Base-by-base conservation (phyloP, 108 stramenopile species). In the Skeletonema tropicum region DNA sequence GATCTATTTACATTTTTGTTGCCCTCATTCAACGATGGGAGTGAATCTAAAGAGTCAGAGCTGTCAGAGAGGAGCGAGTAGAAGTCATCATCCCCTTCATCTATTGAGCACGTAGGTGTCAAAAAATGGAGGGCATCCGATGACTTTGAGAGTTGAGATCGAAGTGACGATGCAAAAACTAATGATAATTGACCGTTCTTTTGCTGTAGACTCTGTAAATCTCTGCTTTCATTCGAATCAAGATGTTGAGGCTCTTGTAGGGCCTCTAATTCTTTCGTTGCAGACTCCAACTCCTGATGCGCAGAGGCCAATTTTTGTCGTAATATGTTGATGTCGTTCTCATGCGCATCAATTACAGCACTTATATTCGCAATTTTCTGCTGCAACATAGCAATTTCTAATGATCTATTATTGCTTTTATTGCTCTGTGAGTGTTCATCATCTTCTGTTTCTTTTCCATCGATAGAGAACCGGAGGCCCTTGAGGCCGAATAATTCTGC, bases 311-410 rank as follows among this genome's bases (percentile, higher is more conserved):
- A 46, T 45, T 74, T 73, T 15, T 70, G 70, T 55, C 73, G 73
- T 70, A 73, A 71, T 23, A 41, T 63, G 8, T 74, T 49, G 25
- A 80, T 68, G 60, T 70, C 72, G 17, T 57, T 48, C 55, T 80
- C 80, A 13, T 74, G 69, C 13, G 80, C 70, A 12, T 49, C 57
- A 62, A 80, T 80, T 36, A 42, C 66, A 4, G 58, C 63, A 36
- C 69, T 73, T 38, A 80, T 80, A 1, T 35, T 60, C 65, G 68
- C 42, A 61, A 80, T 74, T 62, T 74, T 80, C 2, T 63, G 58
- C 36, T 74, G 66, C 23, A 80, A 42, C 41, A 61, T 17, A 33
- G 67, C 46, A n/a, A 74, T 23, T 9, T 23, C 52, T 23, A 55
- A 23, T 5, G 52, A 46, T 25, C 73, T 1, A 62, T 74, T 31